Base-by-base conservation (phyloP, 1,284 basidiomycete species). In the Ceratobasidium sp. region DNA sequence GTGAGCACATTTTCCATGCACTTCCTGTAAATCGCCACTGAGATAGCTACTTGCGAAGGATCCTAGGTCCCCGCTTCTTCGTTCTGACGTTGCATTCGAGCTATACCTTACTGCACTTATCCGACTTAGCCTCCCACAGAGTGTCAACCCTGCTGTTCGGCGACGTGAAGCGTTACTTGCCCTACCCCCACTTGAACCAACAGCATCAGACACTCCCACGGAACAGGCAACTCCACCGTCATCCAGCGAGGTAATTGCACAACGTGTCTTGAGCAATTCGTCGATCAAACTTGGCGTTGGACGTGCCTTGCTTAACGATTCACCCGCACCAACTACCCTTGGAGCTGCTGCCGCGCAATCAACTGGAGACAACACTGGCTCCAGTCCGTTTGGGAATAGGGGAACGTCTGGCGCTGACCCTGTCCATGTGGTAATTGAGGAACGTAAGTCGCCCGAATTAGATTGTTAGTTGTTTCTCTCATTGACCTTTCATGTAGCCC, bases 351-450 rank as follows among this genome's bases (percentile, higher is more conserved):
- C 52, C 3, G 57, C 65, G 13, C 31, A 58, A 58, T 31, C 67
- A 50, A 12, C 47, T 38, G 20, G 42, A 29, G 34, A 42, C 38
- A 43, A 43, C n/a, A 45, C 31, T 47, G 43, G 55, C 7, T 17
- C 56, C 15, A 60, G 49, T 27, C 53, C 60, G 7, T 47, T 68
- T 58, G 69, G 53, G 13, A 65, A 15, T 75, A 50, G 77, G 77
- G 29, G 62, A 68, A 67, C 81, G 83, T 57, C 56, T 54, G 49
- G 77, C 80, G 81, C 79, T 1, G 83, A 83, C 72, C 91, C 92
- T 4, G 88, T 94, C 40, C 85, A 89, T 62, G 92, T 94, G 40
- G 85, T 90, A 40, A 84, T 94, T 73, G 86, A 87, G 72, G 91
- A 93, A 83, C 85, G 91, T 89, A 76, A 79, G 88, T 81, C 29